Percentiles rank a stretch among this genome's conserved stretches.
Conservation (phyloP, 352 stramenopile genomes). For the Saprolegnia diclina region DNA sequence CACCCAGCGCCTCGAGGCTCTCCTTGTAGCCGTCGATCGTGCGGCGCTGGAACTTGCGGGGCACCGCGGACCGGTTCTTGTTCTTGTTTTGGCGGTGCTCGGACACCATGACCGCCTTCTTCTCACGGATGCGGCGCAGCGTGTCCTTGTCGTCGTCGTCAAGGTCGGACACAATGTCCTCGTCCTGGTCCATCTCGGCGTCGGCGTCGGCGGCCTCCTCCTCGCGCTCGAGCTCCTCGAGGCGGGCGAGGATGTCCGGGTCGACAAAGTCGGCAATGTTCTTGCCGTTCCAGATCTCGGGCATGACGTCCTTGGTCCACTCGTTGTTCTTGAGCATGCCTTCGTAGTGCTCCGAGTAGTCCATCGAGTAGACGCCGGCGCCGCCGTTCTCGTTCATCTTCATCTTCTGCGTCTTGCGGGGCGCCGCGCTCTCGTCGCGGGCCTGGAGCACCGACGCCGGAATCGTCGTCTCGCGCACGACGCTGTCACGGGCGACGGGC, state of each 20-base stretch:
- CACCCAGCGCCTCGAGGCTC: constrained; percentile 84
- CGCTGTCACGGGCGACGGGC: constrained; percentile 89
- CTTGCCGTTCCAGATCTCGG: constrained; percentile 99
- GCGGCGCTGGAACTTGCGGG: constrained; percentile 77
- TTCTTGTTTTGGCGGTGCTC: constrained; percentile 92
- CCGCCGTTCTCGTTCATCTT: constrained; percentile 94
- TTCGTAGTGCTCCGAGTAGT: constrained; percentile 97
- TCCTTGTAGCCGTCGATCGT: constrained; percentile 84
- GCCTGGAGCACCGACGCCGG: constrained; percentile 87
- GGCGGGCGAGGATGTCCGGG: constrained; percentile 95
- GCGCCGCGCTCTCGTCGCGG: constrained; percentile 36
- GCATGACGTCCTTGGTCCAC: constrained; percentile 96
- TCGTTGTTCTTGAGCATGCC: constrained; percentile 93
- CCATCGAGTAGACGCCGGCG: constrained; percentile 94
- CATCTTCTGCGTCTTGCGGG: constrained; percentile 73
- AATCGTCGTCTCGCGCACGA: constrained; percentile 89
- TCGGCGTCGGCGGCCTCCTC: constrained; percentile 94
- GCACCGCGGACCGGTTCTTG: constrained; percentile 89
- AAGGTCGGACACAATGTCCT: constrained; percentile 86
- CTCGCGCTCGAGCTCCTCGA: constrained; percentile 94
- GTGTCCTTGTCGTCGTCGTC: constrained; percentile 95
- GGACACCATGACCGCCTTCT: constrained; percentile 79
- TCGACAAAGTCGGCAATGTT: constrained; percentile 99
- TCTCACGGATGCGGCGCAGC: constrained; percentile 70
- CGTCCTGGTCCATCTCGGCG: constrained; percentile 78